Evolutionary conservation across 2,329 filamentous ascomycete genomes (phyloP).

Genomic region (Drechslera avenae): DNA sequence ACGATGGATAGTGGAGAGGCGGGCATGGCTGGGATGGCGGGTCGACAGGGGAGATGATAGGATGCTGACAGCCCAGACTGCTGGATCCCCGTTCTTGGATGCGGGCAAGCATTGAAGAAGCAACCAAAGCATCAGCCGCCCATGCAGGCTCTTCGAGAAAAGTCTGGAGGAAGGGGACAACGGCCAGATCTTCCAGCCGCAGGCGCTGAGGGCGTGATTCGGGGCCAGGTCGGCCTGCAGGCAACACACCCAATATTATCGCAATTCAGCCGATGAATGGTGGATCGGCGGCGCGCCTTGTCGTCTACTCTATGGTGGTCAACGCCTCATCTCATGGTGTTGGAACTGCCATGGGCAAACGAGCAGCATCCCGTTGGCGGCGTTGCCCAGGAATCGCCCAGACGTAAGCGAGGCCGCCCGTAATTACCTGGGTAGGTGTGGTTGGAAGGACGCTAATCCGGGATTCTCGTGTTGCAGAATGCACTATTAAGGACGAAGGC

Average conservation of each 20-base stretch:
- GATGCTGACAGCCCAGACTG: conserved; percentile 7
- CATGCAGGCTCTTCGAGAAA: not conserved
- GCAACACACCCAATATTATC: conserved; percentile 6
- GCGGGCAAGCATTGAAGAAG: conserved; percentile 13
- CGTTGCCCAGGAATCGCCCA: conserved; percentile 8
- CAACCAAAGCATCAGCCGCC: conserved; percentile 10
- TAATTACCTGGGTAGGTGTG: not conserved
- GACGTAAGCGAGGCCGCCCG: conserved; percentile 10
- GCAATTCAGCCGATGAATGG: conserved; percentile 8
- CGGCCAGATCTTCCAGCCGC: conserved; percentile 4
- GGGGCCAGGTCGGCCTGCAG: conserved; percentile 1
- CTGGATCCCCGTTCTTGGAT: conserved; percentile 1
- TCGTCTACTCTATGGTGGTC: not conserved
- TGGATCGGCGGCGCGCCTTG: not conserved
- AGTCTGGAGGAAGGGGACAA: conserved; percentile 1
- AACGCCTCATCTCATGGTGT: conserved; percentile 2
- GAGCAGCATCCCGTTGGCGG: conserved; percentile 9
- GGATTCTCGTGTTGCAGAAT: conserved; percentile 3
- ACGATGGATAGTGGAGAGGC: conserved; percentile 3
- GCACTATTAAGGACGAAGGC: conserved; percentile 1
- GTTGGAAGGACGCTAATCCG: conserved; percentile 6
- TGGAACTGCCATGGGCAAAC: conserved; percentile 7
- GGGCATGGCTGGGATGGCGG: conserved; percentile 6
- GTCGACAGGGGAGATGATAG: conserved; percentile 4
- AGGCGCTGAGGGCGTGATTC: not conserved